A percentile compares a stretch with the other conserved stretches of the same genome.
These are phyloP conservation scores for Pyrus communis DNA, from an alignment of 306 rosid species.

Conservation along the genomic window DNA sequence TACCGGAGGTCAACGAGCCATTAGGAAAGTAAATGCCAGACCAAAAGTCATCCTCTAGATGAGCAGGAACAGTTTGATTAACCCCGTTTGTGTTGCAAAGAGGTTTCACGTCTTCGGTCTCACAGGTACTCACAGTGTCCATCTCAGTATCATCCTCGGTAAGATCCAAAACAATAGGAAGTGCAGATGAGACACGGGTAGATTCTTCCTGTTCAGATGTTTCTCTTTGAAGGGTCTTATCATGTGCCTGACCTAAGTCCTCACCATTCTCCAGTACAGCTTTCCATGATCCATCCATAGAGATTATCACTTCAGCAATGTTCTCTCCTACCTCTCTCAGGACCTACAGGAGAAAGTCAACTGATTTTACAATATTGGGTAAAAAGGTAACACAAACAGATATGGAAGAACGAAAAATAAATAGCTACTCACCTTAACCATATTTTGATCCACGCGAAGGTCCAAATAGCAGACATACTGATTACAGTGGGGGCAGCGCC, in stretches of 20 bases:
- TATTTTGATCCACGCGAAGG: slow-evolving; percentile 67
- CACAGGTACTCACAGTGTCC: slow-evolving; percentile 30
- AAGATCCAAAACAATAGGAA: slow-evolving; percentile 51
- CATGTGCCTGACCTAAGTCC: slow-evolving; percentile 27
- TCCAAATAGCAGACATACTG: slow-evolving; percentile 66
- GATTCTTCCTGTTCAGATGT: slow-evolving; percentile 37
- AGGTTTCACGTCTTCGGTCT: slow-evolving; percentile 57
- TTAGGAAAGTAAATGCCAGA: slow-evolving; percentile 17
- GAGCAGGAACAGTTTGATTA: slow-evolving; percentile 34
- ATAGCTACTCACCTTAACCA: slow-evolving; percentile 70
- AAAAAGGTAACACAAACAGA: slow-evolving; percentile 14
- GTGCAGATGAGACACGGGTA: slow-evolving; percentile 6
- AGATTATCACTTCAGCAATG: slow-evolving; percentile 56
- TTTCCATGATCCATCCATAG: slow-evolving; percentile 86
- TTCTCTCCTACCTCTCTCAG: slow-evolving; percentile 65
- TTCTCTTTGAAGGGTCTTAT: slow-evolving; percentile 30
- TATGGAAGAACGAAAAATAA: slow-evolving; percentile 17
- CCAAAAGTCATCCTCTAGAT: slow-evolving; percentile 41
- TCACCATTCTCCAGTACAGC: slow-evolving; percentile 43
- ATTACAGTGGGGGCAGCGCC: slow-evolving; percentile 98
- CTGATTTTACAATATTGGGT: not conserved
- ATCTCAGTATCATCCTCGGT: slow-evolving; percentile 49
- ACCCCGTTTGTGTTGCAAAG: slow-evolving; percentile 11
- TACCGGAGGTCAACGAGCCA: not conserved
- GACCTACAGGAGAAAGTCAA: slow-evolving; percentile 39